Evolutionary conservation across 805 yeast genomes (phyloP), one percentile per base, ranked within the genome.

Genomic region (Yarrowia divulgata): DNA sequence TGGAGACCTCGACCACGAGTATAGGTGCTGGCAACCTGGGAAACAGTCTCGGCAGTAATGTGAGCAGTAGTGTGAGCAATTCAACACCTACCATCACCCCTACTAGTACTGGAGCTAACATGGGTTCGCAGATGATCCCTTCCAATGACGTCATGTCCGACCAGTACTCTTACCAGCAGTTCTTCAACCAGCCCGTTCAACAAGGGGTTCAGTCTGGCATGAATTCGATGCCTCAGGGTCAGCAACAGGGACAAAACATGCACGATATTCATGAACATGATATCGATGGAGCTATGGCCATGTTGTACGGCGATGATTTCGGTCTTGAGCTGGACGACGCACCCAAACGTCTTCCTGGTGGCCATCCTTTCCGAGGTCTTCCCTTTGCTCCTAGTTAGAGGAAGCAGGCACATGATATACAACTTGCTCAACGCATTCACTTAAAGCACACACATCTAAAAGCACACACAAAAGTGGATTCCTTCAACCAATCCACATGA

Each of bases 61-160:
- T 40, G 34, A 60, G 52, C 42, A 45, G 66, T 45, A 60, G 52
- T n/a, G 64, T 57, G n/a, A 40, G 46, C 35, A 57, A 57, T n/a
- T 29, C 64, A 6, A 57, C 49, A 6, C 48, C 48, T n/a, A 32
- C 64, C 13, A 57, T 57, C 39, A 67, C 39, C 75, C 82, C 14
- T 63, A 69, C 12, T 89, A 87, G 46, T 12, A 29, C 48, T 8
- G 49, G 49, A 23, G 49, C 48, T 16, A 57, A 57, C 39, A 57
- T 57, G 63, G 63, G 63, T 10, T 23, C 43, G 18, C 63, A 57
- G 63, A 40, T 57, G 46, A 57, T 57, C 39, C 49, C 48, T 4
- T 42, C 63, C 12, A 45, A 45, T 18, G 66, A 60, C 16, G 52
- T 60, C 66, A 57, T 57, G 46, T 43, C 66, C 2, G 66, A 60